Evolutionary conservation across 2,329 filamentous ascomycete genomes (phyloP), one percentile per base, ranked within the genome.

Genomic region (Cladosporium austrohemisphaericum): DNA sequence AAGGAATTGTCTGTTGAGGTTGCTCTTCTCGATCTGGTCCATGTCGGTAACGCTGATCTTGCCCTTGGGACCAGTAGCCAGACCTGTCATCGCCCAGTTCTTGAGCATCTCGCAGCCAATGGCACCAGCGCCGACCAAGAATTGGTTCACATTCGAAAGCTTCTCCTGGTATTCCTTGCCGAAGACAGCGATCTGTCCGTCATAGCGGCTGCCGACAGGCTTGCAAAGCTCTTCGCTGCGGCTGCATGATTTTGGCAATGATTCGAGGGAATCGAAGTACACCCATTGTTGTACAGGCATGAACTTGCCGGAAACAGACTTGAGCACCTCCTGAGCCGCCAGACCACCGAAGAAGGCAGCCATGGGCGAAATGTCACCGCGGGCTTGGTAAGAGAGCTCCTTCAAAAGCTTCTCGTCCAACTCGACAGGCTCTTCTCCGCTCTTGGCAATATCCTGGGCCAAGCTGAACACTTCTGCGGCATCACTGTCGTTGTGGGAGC

Each of bases 51-150:
- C 87, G 51, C 76, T 88, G 62, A 98, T 94, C 69, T 86, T 86
- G 61, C 93, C 93, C 41, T 90, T 80, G 3, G 89, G 88, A 3
- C 93, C 93, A 37, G 87, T 88, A 36, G 86, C 92, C 23, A 98
- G 76, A 58, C 93, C 93, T 68, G 97, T 95, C 91, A 98, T 94
- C 28, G 94, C 92, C 91, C 93, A 98, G 70, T 97, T 97, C 81
- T 98, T 98, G 59, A 98, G 75, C 86, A 97, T 98, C 67, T 98
- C 93, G 65, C 93, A 98, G 37, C 93, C 93, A 67, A 98, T 98
- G 55, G 94, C 93, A 61, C 93, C 93, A 38, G 93, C 89, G 59
- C 93, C 93, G 51, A 98, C 93, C 49, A 98, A 77, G 75, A 98
- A 98, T 62, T 97, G 83, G 63, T 85, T 93, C 54, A 93, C 71